Evolutionary conservation across 306 rosid species (phyloP).

Genomic region (Albizia julibrissin): DNA sequence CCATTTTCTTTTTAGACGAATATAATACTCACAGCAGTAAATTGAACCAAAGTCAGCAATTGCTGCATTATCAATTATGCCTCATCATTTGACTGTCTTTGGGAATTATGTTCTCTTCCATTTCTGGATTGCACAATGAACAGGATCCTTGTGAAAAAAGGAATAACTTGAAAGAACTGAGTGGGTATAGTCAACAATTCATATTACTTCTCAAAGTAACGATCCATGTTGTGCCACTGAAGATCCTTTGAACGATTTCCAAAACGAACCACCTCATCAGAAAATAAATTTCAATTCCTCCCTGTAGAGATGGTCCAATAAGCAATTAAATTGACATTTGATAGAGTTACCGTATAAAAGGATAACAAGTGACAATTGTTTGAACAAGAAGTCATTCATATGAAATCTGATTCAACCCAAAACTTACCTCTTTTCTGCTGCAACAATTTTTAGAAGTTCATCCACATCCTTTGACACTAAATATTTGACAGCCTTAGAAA

Average conservation of each 20-base stretch:
- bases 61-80: slow-evolving; percentile 61
- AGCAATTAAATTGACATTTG: slow-evolving; percentile 24
- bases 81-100: slow-evolving; percentile 57
- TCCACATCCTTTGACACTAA: slow-evolving; percentile 68
- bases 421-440: slow-evolving; percentile 73
- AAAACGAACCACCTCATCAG: slow-evolving; percentile 82
- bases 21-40: slow-evolving; percentile 68
- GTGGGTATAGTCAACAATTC: slow-evolving; percentile 28
- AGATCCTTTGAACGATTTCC: slow-evolving; percentile 85
- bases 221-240: slow-evolving; percentile 89
- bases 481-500: slow-evolving; percentile 63
- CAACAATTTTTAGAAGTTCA: slow-evolving; percentile 62
- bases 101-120: slow-evolving; percentile 52
- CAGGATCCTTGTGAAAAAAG: not conserved
- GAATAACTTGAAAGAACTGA: slow-evolving; percentile 11
- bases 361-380: slow-evolving; percentile 5
- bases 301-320: slow-evolving; percentile 47
- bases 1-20: slow-evolving; percentile 12
- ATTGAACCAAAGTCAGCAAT: slow-evolving; percentile 64
- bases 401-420: slow-evolving; percentile 4
- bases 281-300: slow-evolving; percentile 69
- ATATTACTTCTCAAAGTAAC: slow-evolving; percentile 83
- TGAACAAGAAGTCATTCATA: slow-evolving; percentile 8
- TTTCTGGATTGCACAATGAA: slow-evolving; percentile 43
- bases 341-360: slow-evolving; percentile 1